Evolutionary conservation across 1,139 yeast species (phyloP).

Genomic region (Kazachstania sp.): DNA sequence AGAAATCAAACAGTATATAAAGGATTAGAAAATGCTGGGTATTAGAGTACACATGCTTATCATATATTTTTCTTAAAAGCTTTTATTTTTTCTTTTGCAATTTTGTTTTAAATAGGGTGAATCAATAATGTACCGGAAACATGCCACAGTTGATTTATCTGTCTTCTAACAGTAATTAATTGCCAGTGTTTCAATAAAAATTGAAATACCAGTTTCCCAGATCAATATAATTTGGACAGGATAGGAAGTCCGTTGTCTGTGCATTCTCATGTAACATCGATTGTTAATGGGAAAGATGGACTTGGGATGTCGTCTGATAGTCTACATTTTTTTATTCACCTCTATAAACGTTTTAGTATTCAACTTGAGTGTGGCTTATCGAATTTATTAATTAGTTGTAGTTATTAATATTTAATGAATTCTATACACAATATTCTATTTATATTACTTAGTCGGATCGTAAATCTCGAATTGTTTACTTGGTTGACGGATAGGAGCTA

Average conservation of each 20-base stretch:
- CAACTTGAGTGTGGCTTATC: no score
- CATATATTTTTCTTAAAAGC: neutral
- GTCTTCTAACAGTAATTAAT: constrained; percentile 32
- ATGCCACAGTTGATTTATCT: constrained; percentile 34
- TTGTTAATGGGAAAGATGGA: constrained; percentile 20
- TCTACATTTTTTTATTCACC: constrained; percentile 27
- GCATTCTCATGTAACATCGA: constrained; percentile 13
- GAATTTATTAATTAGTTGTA: no score
- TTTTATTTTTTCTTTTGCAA: constrained; percentile 1
- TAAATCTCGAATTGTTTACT: constrained; percentile 20
- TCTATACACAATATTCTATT: neutral
- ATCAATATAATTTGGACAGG: constrained; percentile 26
- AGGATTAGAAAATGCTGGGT: neutral
- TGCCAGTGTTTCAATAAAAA: constrained; percentile 31
- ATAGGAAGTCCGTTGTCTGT: constrained; percentile 34
- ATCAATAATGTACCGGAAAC: constrained; percentile 31
- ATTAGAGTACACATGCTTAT: neutral
- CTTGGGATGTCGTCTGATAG: constrained; percentile 33
- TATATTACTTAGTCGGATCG: constrained; percentile 4
- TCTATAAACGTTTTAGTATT: no score
- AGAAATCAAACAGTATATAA: neutral
- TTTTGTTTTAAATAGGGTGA: constrained; percentile 20
- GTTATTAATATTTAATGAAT: neutral
- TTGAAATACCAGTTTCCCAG: constrained; percentile 33
- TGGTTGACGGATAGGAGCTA: constrained; percentile 41